Evolutionary conservation across 805 yeast genomes (phyloP).

Genomic region (Metschnikowia santaceciliae): DNA sequence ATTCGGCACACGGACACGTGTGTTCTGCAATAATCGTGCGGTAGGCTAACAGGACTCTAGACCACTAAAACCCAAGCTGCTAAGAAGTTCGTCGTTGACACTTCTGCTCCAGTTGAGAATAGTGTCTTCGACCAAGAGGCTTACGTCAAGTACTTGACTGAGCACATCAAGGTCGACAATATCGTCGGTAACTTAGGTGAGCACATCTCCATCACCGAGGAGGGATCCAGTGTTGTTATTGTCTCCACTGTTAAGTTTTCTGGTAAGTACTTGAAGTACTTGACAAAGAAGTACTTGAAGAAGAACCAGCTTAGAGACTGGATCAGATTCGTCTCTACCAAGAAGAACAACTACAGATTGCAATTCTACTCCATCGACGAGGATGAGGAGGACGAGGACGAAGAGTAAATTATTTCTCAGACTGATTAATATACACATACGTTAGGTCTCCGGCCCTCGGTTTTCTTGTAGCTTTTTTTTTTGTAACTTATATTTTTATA

Average conservation of each 20-base stretch:
- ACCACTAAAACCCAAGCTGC: constrained; percentile 72
- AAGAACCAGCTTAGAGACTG: constrained; percentile 99
- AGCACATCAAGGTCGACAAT: constrained; percentile 99
- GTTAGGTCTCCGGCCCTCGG: neutral
- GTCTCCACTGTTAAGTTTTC: constrained; percentile 94
- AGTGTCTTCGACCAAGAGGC: constrained; percentile 97
- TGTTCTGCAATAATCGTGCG: constrained; percentile 45
- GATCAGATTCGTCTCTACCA: constrained; percentile 97
- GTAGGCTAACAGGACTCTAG: constrained; percentile 71
- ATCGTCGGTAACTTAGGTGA: constrained; percentile 96
- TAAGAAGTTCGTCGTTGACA: constrained; percentile 92
- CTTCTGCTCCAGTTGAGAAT: constrained; percentile 94
- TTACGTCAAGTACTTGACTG: constrained; percentile 96
- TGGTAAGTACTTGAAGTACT: constrained; percentile 99
- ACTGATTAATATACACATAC: neutral
- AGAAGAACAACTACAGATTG: constrained; percentile 93
- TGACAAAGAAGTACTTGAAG: constrained; percentile 99
- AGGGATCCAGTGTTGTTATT: constrained; percentile 85
- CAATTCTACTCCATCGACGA: constrained; percentile 98
- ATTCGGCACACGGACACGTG: constrained; percentile 18
- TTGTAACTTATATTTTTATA: no score
- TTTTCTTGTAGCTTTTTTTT: no score
- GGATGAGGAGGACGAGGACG: constrained; percentile 53
- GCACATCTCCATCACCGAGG: constrained; percentile 80
- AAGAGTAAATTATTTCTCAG: constrained; percentile 1